A percentile compares a stretch with the other conserved stretches of the same genome.
phyloP scores from a whole-genome alignment of 495 filamentous ascomycete genomes.

The Talaromyces ruber region DNA sequence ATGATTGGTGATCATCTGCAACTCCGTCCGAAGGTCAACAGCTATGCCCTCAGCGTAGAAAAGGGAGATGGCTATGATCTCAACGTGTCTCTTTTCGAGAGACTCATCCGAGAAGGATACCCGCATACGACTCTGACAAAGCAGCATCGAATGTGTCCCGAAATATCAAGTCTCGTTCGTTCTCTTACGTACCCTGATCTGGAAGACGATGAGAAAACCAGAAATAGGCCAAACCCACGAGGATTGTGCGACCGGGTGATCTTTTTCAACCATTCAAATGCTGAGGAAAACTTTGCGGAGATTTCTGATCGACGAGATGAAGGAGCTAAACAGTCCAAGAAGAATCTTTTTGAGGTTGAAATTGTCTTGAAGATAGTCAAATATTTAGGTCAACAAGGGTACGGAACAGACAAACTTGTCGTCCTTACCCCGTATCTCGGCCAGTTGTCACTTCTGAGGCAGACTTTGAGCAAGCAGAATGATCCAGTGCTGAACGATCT shows the following conservation, averaged over 20 bases:
- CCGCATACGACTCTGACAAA: slow-evolving; percentile 48
- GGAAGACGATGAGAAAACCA: slow-evolving; percentile 47
- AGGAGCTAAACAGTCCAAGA: slow-evolving; percentile 40
- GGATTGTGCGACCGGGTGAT: slow-evolving; percentile 57
- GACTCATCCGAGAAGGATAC: slow-evolving; percentile 48
- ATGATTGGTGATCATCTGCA: slow-evolving; percentile 77
- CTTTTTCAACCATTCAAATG: slow-evolving; percentile 55
- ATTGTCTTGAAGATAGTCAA: slow-evolving; percentile 60
- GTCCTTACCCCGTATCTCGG: slow-evolving; percentile 69
- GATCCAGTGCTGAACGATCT: slow-evolving; percentile 62
- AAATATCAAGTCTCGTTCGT: slow-evolving; percentile 56
- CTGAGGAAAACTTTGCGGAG: slow-evolving; percentile 29
- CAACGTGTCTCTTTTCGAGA: slow-evolving; percentile 65
- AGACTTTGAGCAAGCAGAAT: slow-evolving; percentile 44
- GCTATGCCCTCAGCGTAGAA: slow-evolving; percentile 55
- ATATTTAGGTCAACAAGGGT: slow-evolving; percentile 72
- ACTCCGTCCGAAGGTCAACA: slow-evolving; percentile 62
- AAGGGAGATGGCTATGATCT: slow-evolving; percentile 61
- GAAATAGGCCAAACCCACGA: slow-evolving; percentile 35
- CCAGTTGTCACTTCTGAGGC: slow-evolving; percentile 52
- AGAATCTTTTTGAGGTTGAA: slow-evolving; percentile 59
- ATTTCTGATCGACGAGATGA: slow-evolving; percentile 46
- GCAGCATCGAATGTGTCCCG: slow-evolving; percentile 65
- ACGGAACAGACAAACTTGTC: slow-evolving; percentile 56
- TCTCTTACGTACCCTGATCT: slow-evolving; percentile 57